Evolutionary conservation across 371 early-diverging fungal genomes (phyloP), one percentile per base, ranked within the genome.

Genomic region (Syncephalastrum monosporum): DNA sequence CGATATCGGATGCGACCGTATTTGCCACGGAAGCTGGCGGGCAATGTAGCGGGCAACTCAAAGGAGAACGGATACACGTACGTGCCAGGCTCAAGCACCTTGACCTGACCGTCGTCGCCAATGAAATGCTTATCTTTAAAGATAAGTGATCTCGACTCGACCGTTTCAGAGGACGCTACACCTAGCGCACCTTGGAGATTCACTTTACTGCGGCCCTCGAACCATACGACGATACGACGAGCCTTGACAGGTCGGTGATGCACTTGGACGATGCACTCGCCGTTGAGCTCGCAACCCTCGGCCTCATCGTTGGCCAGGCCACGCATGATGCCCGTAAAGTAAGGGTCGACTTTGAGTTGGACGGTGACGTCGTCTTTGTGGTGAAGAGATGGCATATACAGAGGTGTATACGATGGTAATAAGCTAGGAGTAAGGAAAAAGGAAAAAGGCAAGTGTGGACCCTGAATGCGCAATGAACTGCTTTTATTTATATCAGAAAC

Each of bases 171-270:
- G 5, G 63, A 68, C 3, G 77, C 51, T 1, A 74, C 60, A 16
- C 63, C 61, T 10, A 69, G 61, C 3, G 57, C 21, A 24, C 65
- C 60, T 5, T 59, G 54, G 0, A 78, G 50, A 12, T 65, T 68
- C 12, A 78, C 79, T 51, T 73, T 78, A 23, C 56, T 65, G 42
- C 74, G 66, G 17, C 79, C 79, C 61, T 75, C 79, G 38, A 78
- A 65, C 61, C 72, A 71, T 6, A 78, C 67, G 17, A 69, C 38
- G 3, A 78, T 55, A 43, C 74, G 64, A 54, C 75, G 65, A n/a
- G 73, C 61, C 57, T 73, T 75, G 52, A 71, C 52, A 16, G 79
- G 69, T 27, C 71, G 68, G 41, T 59, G 64, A 6, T 58, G 56
- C 29, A 71, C 66, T 15, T 62, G 60, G 27, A 72, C 61, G 16